Conservation (phyloP, 495 filamentous ascomycete genomes). For the Sordaria brevicollis region DNA sequence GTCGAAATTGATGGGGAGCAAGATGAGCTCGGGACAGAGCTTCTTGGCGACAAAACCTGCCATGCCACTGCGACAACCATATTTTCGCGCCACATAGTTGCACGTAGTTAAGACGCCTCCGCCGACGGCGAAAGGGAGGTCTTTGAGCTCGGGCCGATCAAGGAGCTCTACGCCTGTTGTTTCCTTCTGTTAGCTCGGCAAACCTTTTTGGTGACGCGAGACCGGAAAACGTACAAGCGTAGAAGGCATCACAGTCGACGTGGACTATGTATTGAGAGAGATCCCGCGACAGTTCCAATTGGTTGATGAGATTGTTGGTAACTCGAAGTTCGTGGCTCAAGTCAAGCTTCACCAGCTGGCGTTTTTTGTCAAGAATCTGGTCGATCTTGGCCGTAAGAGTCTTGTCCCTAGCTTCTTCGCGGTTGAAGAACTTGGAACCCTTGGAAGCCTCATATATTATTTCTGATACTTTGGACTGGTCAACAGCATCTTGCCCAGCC, state of each 20-base stretch:
- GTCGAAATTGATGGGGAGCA: slow-evolving; percentile 72
- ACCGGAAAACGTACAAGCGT: too few relatives aligned
- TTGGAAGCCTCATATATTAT: slow-evolving; percentile 96
- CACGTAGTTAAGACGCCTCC: slow-evolving; percentile 83
- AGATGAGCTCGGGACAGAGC: slow-evolving; percentile 81
- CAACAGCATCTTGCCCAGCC: slow-evolving; percentile 86
- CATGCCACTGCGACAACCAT: slow-evolving; percentile 88
- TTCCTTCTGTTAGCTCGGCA: neutral
- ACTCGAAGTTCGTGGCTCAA: slow-evolving; percentile 58
- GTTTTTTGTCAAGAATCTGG: slow-evolving; percentile 65
- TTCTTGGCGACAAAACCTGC: slow-evolving; percentile 91
- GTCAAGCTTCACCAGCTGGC: slow-evolving; percentile 65
- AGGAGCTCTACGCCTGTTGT: slow-evolving; percentile 87
- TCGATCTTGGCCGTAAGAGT: slow-evolving; percentile 80
- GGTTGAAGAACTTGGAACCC: slow-evolving; percentile 93
- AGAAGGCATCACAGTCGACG: slow-evolving; percentile 97
- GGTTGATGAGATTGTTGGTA: slow-evolving; percentile 72
- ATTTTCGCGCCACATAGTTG: slow-evolving; percentile 87
- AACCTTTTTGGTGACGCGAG: neutral
- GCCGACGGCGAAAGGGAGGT: slow-evolving; percentile 88
- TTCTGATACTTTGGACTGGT: slow-evolving; percentile 91
- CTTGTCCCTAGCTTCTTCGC: slow-evolving; percentile 75
- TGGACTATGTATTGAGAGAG: slow-evolving; percentile 79
- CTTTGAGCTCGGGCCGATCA: slow-evolving; percentile 77
- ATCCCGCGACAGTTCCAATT: slow-evolving; percentile 70